Evolutionary conservation across 768 basidiomycete genomes (phyloP), one percentile per base, ranked within the genome.

Genomic region (Hortiboletus flavorubellus): DNA sequence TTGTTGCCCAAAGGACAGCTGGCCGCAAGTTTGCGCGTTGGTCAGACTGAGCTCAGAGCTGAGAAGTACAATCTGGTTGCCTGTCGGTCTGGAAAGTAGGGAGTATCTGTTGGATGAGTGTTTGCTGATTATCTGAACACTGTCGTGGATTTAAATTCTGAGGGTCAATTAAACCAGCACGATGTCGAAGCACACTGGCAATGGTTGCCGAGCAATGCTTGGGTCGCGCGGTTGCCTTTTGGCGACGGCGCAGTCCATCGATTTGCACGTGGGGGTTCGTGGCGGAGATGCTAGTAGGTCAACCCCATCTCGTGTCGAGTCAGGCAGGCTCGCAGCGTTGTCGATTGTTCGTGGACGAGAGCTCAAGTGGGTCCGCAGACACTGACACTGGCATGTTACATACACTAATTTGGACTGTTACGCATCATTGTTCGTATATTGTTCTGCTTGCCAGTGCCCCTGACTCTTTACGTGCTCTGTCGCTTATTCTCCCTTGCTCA

Each of bases 161-260:
- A 2, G 21, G 29, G 55, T 37, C 15, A n/a, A 46, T 4, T 34
- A 12, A 14, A 14, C 42, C 5, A 37, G 33, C 52, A 51, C n/a
- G 49, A 40, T 37, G 44, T 37, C 8, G 26, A 40, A 38, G 35
- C 18, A 14, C 16, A 26, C 5, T 26, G 26, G 21, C 1, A 23
- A 21, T 1, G n/a, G 26, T 31, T 37, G 41, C 47, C 57, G 38
- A 41, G 41, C 48, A 60, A 61, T 34, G 54, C 50, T 18, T 55
- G 16, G 45, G 15, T 49, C 46, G 49, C 23, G 52, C 51, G 60
- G 55, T 21, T 35, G 46, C 52, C 52, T 15, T 49, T 51, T n/a
- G n/a, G 53, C 31, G 26, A 44, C 14, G 30, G 42, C 21, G 33
- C 46, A 46, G 15, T 26, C 37, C 42, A 39, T 30, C n/a, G 31